phyloP scores from a whole-genome alignment of 257 asterid species.

The Plectranthus barbatus region DNA sequence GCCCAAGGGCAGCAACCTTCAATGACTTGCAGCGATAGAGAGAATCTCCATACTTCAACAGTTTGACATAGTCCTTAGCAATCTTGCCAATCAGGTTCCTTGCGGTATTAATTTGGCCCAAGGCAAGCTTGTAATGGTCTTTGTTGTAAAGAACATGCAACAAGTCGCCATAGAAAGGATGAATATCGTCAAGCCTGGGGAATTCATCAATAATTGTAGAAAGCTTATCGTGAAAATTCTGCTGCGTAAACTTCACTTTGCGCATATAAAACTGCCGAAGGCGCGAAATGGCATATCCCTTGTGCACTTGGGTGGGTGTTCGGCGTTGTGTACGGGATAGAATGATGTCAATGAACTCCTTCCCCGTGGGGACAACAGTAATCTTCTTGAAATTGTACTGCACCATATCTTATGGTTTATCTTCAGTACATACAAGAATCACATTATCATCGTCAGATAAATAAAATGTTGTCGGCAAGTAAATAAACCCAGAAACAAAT shows the following conservation, averaged over 20 bases:
- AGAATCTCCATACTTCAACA: constrained; percentile 86
- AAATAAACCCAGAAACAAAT: not conserved
- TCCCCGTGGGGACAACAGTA: constrained; percentile 90
- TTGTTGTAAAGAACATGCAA: constrained; percentile 93
- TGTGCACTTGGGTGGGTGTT: constrained; percentile 95
- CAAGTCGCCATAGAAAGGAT: constrained; percentile 93
- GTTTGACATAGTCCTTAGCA: constrained; percentile 70
- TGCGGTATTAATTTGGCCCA: constrained; percentile 87
- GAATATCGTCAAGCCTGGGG: constrained; percentile 86
- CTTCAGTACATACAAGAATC: not conserved
- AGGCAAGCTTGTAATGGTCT: constrained; percentile 96
- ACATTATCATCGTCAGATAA: not conserved
- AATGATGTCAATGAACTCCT: constrained; percentile 80
- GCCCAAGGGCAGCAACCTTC: constrained; percentile 94
- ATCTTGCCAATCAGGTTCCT: constrained; percentile 81
- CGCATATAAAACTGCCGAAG: constrained; percentile 94
- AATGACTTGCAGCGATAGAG: constrained; percentile 82
- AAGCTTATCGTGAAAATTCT: constrained; percentile 77
- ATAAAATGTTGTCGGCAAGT: not conserved
- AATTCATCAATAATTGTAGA: constrained; percentile 85
- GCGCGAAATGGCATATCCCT: constrained; percentile 90
- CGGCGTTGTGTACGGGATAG: constrained; percentile 94
- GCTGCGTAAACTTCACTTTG: constrained; percentile 82
- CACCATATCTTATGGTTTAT: constrained; percentile 51
- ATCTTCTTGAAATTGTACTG: constrained; percentile 94